Evolutionary conservation across 2,329 filamentous ascomycete genomes (phyloP), one percentile per base, ranked within the genome.

Genomic region (Fusarium oxysporum): DNA sequence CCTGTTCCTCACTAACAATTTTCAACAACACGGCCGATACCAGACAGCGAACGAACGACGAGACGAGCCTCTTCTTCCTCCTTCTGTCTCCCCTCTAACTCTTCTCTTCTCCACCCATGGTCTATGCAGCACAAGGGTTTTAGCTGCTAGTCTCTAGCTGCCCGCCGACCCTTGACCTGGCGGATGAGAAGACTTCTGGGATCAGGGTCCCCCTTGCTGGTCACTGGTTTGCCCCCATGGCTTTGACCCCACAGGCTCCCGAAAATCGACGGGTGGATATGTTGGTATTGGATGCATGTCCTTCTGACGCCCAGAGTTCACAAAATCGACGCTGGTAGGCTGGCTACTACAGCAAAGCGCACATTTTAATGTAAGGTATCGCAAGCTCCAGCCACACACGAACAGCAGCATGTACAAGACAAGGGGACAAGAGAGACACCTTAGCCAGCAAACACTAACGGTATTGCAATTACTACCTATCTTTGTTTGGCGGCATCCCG

Each of bases 1-100:
- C 43, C 65, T 75, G 73, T 76, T 62, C 47, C 70, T 70, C 75
- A 74, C 75, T 77, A 76, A 76, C 75, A 76, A 77, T 77, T 76
- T 76, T 72, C 70, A 69, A 65, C 54, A 17, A 50, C 23, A n/a
- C 14, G 16, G 21, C 21, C 28, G 21, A 32, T 30, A 44, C 38
- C 33, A 54, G 50, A 45, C 51, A 53, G 65, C 32, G 33, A 28
- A 40, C 50, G 33, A 70, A 63, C 55, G 30, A 56, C 32, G 57
- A 72, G 43, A 60, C 38, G 59, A 70, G 55, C 68, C 59, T 61
- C 67, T 70, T 62, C 61, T 40, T 71, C 64, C 41, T 35, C 61
- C 43, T 65, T 69, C 40, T 62, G 50, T 55, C 51, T 59, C 56
- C 56, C 61, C 44, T 64, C 61, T 48, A 30, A 30, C 53, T 59